A percentile compares a stretch with the other conserved stretches of the same genome.
Evolutionary conservation across 345 rosid genomes (phyloP).

Genomic region (Melastoma malabathricum): DNA sequence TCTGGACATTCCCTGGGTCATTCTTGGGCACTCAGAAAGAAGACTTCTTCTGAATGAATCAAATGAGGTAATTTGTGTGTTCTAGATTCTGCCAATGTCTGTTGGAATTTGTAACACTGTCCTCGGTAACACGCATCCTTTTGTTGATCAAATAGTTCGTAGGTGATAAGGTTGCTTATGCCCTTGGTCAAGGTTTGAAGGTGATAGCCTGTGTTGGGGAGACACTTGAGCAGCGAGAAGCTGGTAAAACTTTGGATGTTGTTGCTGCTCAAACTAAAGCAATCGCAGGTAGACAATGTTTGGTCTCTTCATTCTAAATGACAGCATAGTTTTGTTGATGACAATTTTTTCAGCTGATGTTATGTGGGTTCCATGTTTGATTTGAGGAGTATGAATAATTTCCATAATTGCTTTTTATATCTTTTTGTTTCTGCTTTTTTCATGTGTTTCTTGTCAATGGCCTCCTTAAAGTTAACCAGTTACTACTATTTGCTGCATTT

Average conservation of each 20-base stretch:
- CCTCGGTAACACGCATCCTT: constrained; percentile 2
- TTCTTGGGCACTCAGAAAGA: constrained; percentile 92
- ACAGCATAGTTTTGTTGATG: too few relatives aligned
- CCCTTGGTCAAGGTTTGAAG: constrained; percentile 79
- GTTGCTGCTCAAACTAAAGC: constrained; percentile 94
- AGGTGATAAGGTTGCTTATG: constrained; percentile 84
- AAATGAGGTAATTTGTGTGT: constrained; percentile 40
- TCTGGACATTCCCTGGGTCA: constrained; percentile 79
- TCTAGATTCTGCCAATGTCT: not conserved
- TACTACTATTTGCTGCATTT: too few relatives aligned
- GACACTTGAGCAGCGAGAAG: constrained; percentile 80
- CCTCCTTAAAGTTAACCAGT: too few relatives aligned
- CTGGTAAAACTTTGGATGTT: constrained; percentile 70
- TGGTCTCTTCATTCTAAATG: too few relatives aligned
- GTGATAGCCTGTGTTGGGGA: constrained; percentile 95
- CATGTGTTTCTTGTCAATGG: too few relatives aligned
- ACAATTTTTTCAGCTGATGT: too few relatives aligned
- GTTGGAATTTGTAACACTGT: not conserved
- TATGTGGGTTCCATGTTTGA: too few relatives aligned
- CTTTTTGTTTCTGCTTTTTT: too few relatives aligned
- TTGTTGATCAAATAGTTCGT: constrained; percentile 48
- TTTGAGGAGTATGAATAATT: too few relatives aligned
- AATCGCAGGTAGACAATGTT: constrained; percentile 48
- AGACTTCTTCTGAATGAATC: constrained; percentile 54
- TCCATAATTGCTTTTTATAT: too few relatives aligned